Percentiles rank a stretch among this genome's conserved stretches.
These are phyloP conservation scores for Cucurbita moschata DNA, from an alignment of 306 rosid species.

Conservation along the genomic window DNA sequence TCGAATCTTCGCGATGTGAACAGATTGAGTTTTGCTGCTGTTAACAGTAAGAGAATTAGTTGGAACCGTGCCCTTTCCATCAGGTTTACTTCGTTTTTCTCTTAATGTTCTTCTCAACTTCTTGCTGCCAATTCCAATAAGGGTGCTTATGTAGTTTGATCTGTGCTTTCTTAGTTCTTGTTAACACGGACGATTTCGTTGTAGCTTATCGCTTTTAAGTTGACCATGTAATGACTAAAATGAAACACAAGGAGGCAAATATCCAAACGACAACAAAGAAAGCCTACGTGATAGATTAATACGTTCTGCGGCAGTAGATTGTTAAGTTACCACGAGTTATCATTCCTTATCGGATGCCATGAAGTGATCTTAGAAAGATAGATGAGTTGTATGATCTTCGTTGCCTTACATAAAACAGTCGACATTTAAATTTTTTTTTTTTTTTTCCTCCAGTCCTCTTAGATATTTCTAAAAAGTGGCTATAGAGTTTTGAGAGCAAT, in stretches of 20 bases:
- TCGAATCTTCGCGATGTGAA: conserved; percentile 5
- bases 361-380: not conserved
- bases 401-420: too few relatives aligned
- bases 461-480: not conserved
- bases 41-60: conserved; percentile 41
- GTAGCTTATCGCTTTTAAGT: not conserved
- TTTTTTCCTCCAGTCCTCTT: too few relatives aligned
- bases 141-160: not conserved
- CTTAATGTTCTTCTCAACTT: not conserved
- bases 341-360: not conserved
- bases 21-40: conserved; percentile 47
- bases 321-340: not conserved
- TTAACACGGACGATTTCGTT: not conserved
- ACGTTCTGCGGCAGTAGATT: not conserved
- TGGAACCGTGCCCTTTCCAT: conserved; percentile 85
- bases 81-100: conserved; percentile 28
- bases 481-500: not conserved
- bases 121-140: not conserved
- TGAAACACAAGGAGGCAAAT: not conserved
- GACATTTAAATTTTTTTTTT: too few relatives aligned
- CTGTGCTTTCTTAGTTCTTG: not conserved
- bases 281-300: not conserved
- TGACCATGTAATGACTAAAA: not conserved
- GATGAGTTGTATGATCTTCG: not conserved
- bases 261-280: not conserved